These are phyloP conservation scores for Xerocomellus amylosporus DNA, from an alignment of 768 basidiomycete genomes.

Conservation along the genomic window DNA sequence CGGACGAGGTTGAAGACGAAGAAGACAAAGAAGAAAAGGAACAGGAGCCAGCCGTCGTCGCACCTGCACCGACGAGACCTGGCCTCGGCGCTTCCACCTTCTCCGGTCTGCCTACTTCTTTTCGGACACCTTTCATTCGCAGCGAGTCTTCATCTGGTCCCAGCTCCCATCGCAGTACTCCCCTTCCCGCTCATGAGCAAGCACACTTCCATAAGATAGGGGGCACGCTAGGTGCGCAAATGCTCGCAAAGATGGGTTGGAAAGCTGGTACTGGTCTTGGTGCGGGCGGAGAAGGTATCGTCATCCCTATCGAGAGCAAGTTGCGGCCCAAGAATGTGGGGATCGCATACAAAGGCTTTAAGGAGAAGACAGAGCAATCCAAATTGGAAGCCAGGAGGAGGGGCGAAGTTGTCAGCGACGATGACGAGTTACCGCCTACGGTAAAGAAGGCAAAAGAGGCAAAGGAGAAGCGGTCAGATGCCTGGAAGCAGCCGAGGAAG, in stretches of 20 bases:
- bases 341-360: constrained; percentile 84
- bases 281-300: constrained; percentile 70
- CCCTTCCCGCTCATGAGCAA: constrained; percentile 62
- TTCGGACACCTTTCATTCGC: constrained; percentile 56
- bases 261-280: constrained; percentile 78
- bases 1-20: constrained; percentile 37
- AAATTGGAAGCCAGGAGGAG: constrained; percentile 74
- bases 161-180: constrained; percentile 43
- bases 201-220: constrained; percentile 82
- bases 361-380: constrained; percentile 83
- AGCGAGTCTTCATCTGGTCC: constrained; percentile 39
- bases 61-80: constrained; percentile 17
- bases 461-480: constrained; percentile 65
- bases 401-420: constrained; percentile 73
- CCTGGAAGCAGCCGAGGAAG: constrained; percentile 86
- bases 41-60: constrained; percentile 30
- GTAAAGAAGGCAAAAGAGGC: constrained; percentile 45
- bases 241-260: constrained; percentile 98
- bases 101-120: constrained; percentile 35
- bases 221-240: constrained; percentile 77
- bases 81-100: constrained; percentile 27
- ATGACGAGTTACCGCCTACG: constrained; percentile 43
- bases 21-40: constrained; percentile 36
- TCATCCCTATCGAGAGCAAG: constrained; percentile 85
- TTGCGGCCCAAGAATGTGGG: constrained; percentile 83